Evolutionary conservation across 768 basidiomycete genomes (phyloP), one percentile per base, ranked within the genome.

Genomic region (Clitopilus hobsonii): DNA sequence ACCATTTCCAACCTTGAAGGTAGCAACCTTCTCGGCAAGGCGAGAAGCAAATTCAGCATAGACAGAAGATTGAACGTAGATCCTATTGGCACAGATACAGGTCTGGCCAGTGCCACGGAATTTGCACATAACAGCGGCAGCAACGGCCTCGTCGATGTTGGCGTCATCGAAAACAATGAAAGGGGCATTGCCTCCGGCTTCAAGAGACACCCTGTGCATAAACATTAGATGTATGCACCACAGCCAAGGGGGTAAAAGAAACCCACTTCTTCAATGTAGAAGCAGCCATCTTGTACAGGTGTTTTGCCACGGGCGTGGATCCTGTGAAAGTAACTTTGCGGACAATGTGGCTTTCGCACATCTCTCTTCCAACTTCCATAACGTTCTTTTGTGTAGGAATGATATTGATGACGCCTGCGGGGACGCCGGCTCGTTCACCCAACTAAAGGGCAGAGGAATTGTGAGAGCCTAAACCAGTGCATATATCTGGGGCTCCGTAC

Each of bases 131-230:
- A 93, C 75, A 7, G 87, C 89, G 52, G 82, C 89, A 89, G 86
- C 84, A 6, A 99, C 92, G 25, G 97, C 97, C 54, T 88, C 85
- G 49, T 94, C 91, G 51, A 99, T 80, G 66, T 98, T 87, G 0
- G 94, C 96, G 64, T 98, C 97, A 59, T 94, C 90, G 67, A 99
- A 98, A 6, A 99, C 90, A 61, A 98, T 97, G 70, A 99, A 94
- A 0, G 96, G 90, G 0, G 95, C 85, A 61, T 98, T 98, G 25
- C 97, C 96, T 13, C 94, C 93, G 25, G 94, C 90, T 71, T 96
- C 94, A 30, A 94, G 70, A 1, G 92, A 92, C 75, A 77, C 69
- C 56, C 75, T 78, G 52, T n/a, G 10, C 60, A 38, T 16, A 50
- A 29, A 32, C n/a, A 55, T 23, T 18, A 52, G 55, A 29, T 41